Conservation (phyloP, 2,329 filamentous ascomycete genomes). For the Colletotrichum sp. region DNA sequence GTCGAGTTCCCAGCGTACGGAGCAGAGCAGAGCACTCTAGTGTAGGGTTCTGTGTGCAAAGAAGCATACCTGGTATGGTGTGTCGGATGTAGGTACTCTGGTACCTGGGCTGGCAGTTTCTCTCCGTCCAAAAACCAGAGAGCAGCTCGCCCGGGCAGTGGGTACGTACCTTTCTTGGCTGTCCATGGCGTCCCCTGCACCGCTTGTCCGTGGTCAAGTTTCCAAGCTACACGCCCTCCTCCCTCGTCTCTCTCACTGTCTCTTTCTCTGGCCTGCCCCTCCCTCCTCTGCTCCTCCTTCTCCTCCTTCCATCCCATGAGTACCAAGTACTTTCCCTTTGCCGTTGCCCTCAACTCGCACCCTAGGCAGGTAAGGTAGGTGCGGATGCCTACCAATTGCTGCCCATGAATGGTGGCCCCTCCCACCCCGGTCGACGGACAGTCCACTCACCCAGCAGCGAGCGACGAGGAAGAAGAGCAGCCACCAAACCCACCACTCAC, state of each 20-base stretch:
- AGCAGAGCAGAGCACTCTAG: background rate
- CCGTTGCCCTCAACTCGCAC: background rate
- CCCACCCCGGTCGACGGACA: conserved; percentile 12
- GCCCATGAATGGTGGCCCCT: background rate
- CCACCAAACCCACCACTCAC: conserved; percentile 14
- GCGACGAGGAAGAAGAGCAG: background rate
- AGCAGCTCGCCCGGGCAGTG: background rate
- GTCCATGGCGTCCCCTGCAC: background rate
- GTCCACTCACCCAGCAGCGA: conserved; percentile 9
- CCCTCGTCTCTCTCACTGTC: background rate
- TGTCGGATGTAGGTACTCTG: background rate
- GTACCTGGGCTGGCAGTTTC: background rate
- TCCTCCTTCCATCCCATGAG: conserved; percentile 1
- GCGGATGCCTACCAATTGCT: background rate
- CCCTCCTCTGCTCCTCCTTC: background rate
- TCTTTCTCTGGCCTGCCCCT: background rate
- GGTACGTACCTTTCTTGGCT: background rate
- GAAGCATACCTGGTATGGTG: background rate
- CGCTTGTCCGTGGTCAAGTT: background rate
- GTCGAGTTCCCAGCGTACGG: background rate
- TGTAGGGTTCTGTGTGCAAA: background rate
- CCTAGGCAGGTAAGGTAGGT: background rate
- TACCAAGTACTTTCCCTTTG: background rate
- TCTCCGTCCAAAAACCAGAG: background rate
- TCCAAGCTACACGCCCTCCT: background rate